Evolutionary conservation across 352 stramenopile genomes (phyloP).

Genomic region (Phytopythium vexans): DNA sequence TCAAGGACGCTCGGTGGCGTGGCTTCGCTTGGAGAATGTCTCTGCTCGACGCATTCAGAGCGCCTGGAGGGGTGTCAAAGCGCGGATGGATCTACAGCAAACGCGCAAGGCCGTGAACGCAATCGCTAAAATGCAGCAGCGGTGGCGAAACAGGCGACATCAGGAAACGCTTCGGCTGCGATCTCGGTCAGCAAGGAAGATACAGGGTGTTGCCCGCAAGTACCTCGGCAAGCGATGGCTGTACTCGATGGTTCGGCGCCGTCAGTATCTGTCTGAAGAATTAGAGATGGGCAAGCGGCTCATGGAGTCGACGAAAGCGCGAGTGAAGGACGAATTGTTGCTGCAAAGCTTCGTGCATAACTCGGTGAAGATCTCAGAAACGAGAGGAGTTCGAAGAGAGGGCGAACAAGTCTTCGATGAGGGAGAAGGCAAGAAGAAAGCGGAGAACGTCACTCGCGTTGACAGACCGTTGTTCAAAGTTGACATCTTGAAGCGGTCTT

Average conservation of each 20-base stretch:
- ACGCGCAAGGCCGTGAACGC: conserved; percentile 40
- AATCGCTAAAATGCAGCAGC: conserved; percentile 46
- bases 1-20: conserved; percentile 33
- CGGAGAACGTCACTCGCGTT: conserved; percentile 23
- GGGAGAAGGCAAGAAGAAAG: neutral
- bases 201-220: conserved; percentile 38
- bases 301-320: conserved; percentile 36
- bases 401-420: conserved; percentile 7
- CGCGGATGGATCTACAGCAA: conserved; percentile 34
- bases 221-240: conserved; percentile 39
- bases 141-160: conserved; percentile 32
- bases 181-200: conserved; percentile 17
- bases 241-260: conserved; percentile 27
- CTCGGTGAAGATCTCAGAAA: conserved; percentile 15
- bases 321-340: conserved; percentile 54
- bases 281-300: conserved; percentile 44
- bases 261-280: conserved; percentile 55
- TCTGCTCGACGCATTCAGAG: conserved; percentile 48
- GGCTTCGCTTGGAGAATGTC: conserved; percentile 32
- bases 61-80: conserved; percentile 49
- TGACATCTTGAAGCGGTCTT: conserved; percentile 25
- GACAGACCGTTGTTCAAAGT: conserved; percentile 36
- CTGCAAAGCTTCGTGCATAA: conserved; percentile 61
- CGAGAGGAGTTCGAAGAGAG: too few relatives aligned
- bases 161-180: conserved; percentile 22